These are phyloP conservation scores for Dictyostelium brefeldianum DNA, from an alignment of 78 protist species.

Conservation along the genomic window DNA sequence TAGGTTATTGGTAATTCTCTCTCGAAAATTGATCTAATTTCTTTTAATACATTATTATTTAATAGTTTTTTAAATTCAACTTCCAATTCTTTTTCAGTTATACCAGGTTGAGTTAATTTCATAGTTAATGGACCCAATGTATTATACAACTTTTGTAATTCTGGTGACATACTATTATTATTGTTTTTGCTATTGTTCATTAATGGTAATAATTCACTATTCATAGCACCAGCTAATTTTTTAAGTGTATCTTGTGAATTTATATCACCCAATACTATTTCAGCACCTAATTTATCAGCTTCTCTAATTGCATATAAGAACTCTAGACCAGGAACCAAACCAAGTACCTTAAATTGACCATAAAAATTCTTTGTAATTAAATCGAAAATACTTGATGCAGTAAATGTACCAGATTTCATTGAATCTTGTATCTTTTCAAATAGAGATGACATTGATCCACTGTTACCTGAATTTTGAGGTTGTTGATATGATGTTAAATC, in stretches of 20 bases:
- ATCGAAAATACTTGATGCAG: neutral
- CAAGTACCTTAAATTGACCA: constrained; percentile 38
- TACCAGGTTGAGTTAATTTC: neutral
- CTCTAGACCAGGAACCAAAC: constrained; percentile 69
- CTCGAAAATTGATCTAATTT: constrained; percentile 20
- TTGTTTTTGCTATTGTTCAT: neutral
- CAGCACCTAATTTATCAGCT: constrained; percentile 31
- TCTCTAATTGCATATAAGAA: constrained; percentile 61
- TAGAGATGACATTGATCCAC: constrained; percentile 2
- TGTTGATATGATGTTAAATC: constrained; percentile 25
- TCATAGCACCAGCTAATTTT: neutral
- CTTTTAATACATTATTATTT: constrained; percentile 23
- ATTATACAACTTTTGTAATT: neutral
- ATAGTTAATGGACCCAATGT: neutral
- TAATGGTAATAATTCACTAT: constrained; percentile 5
- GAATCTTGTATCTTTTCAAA: neutral
- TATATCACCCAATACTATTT: constrained; percentile 60
- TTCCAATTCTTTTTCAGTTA: constrained; percentile 48
- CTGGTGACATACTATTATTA: neutral
- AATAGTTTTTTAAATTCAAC: constrained; percentile 22
- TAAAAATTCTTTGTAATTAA: constrained; percentile 11
- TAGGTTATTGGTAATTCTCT: constrained; percentile 2
- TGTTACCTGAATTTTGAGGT: neutral
- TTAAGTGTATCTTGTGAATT: constrained; percentile 2
- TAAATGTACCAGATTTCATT: neutral